A percentile compares a stretch with the other conserved stretches of the same genome.
phyloP scores from a whole-genome alignment of 352 stramenopile genomes.

The Globisporangium rhizosaccharum region DNA sequence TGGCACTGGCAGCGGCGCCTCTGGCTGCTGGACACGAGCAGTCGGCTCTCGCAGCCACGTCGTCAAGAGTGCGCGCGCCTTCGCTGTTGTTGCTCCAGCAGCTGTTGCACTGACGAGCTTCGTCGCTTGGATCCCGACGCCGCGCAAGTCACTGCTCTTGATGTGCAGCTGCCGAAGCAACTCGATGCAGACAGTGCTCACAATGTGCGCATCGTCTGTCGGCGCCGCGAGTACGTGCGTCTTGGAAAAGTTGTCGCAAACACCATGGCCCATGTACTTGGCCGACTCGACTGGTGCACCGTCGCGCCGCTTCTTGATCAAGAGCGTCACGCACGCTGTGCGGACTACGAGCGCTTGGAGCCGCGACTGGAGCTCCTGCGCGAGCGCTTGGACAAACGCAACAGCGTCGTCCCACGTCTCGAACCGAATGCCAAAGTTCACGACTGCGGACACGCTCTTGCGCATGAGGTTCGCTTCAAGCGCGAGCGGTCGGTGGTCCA shows the following conservation, averaged over 20 bases:
- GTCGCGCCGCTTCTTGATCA: conserved; percentile 78
- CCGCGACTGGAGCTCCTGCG: conserved; percentile 61
- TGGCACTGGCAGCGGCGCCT: neutral
- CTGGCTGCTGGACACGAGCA: neutral
- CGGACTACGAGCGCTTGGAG: conserved; percentile 55
- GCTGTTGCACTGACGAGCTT: conserved; percentile 38
- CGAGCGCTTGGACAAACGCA: conserved; percentile 76
- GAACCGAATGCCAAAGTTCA: conserved; percentile 92
- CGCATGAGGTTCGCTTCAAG: conserved; percentile 66
- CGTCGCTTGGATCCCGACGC: conserved; percentile 72
- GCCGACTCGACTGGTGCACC: conserved; percentile 61
- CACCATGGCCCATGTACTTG: conserved; percentile 87
- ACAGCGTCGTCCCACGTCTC: conserved; percentile 68
- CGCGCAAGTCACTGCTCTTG: conserved; percentile 53
- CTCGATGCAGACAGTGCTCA: conserved; percentile 34
- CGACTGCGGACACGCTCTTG: conserved; percentile 89
- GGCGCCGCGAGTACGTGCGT: conserved; percentile 47
- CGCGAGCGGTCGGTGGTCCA: conserved; percentile 63
- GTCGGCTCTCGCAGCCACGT: conserved; percentile 40
- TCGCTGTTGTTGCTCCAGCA: conserved; percentile 3
- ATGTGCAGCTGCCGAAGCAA: conserved; percentile 60
- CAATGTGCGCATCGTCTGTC: conserved; percentile 56
- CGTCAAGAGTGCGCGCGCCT: conserved; percentile 38
- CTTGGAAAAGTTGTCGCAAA: conserved; percentile 86
- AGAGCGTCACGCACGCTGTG: conserved; percentile 65